Evolutionary conservation across 2,329 filamentous ascomycete species (phyloP).

Genomic region (Cadophora luteo-olivacea): DNA sequence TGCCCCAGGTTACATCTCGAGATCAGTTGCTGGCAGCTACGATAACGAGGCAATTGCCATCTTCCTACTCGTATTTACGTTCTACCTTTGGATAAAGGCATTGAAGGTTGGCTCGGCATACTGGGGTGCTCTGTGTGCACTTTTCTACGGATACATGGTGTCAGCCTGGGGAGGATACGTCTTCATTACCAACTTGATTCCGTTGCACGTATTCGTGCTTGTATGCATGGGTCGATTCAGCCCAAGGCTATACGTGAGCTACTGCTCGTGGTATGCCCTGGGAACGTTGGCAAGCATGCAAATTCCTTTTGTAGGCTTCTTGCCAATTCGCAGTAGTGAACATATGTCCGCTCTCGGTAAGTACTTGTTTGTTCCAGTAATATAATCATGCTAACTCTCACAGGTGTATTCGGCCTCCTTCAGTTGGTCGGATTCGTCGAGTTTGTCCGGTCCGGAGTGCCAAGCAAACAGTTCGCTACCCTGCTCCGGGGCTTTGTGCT

Average conservation of each 20-base stretch:
- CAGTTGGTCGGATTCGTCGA: slow-evolving; percentile 93
- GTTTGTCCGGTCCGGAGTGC: slow-evolving; percentile 86
- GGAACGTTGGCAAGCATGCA: slow-evolving; percentile 98
- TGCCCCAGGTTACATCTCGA: slow-evolving; percentile 94
- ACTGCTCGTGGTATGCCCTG: slow-evolving; percentile 97
- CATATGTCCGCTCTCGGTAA: slow-evolving; percentile 96
- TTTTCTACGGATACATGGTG: slow-evolving; percentile 99
- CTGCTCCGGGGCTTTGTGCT: slow-evolving; percentile 81
- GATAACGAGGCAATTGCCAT: slow-evolving; percentile 99
- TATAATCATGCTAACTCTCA: slow-evolving; percentile 29
- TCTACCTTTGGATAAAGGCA: slow-evolving; percentile 99
- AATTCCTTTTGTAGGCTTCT: slow-evolving; percentile 97
- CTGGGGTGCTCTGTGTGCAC: slow-evolving; percentile 91
- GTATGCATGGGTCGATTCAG: slow-evolving; percentile 98
- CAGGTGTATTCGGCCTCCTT: slow-evolving; percentile 92
- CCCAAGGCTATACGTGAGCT: slow-evolving; percentile 91
- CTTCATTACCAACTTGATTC: slow-evolving; percentile 97
- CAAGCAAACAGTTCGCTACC: slow-evolving; percentile 92
- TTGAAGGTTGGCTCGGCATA: slow-evolving; percentile 95
- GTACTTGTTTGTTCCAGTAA: slow-evolving; percentile 42
- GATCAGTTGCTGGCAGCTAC: slow-evolving; percentile 97
- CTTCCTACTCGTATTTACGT: slow-evolving; percentile 97
- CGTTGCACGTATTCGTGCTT: slow-evolving; percentile 90
- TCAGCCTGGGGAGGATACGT: slow-evolving; percentile 99
- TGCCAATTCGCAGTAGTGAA: slow-evolving; percentile 95